Evolutionary conservation across 106 monocot genomes (phyloP).

Genomic region (Cymbidium sinense): DNA sequence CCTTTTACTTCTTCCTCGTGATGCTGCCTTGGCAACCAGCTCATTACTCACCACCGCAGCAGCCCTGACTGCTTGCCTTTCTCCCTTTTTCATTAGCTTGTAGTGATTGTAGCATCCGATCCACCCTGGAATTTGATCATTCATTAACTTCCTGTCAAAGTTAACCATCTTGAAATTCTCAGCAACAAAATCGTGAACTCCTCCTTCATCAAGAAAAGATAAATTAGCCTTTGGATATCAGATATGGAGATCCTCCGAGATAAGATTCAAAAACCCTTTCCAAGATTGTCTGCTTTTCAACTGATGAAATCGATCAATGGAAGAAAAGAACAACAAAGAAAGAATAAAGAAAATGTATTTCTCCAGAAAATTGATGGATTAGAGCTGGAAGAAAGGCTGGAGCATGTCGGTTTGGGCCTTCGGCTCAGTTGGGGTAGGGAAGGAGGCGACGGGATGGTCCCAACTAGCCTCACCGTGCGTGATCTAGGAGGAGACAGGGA

Average conservation of each 20-base stretch:
- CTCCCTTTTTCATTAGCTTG: background rate
- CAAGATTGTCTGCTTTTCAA: too few relatives aligned
- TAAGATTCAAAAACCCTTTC: background rate
- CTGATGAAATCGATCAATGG: too few relatives aligned
- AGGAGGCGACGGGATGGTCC: too few relatives aligned
- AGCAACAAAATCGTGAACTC: background rate
- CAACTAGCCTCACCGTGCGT: too few relatives aligned
- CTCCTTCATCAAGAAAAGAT: background rate
- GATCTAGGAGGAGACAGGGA: too few relatives aligned
- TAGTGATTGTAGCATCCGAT: too few relatives aligned
- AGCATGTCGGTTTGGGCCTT: too few relatives aligned
- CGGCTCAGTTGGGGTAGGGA: too few relatives aligned
- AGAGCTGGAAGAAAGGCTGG: too few relatives aligned
- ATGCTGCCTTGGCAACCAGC: too few relatives aligned
- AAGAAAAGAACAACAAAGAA: background rate
- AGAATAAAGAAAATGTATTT: background rate
- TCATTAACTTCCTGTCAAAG: constrained; percentile 76
- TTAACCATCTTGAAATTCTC: constrained; percentile 54
- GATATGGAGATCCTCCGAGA: background rate
- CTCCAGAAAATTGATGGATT: background rate
- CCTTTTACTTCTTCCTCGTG: constrained; percentile 2
- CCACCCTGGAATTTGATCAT: constrained; percentile 77
- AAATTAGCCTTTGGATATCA: background rate
- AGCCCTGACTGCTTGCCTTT: background rate
- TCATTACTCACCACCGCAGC: background rate